These are phyloP conservation scores for Saccharomycopsis capsularis DNA, from an alignment of 805 yeast genomes.

Conservation along the genomic window DNA sequence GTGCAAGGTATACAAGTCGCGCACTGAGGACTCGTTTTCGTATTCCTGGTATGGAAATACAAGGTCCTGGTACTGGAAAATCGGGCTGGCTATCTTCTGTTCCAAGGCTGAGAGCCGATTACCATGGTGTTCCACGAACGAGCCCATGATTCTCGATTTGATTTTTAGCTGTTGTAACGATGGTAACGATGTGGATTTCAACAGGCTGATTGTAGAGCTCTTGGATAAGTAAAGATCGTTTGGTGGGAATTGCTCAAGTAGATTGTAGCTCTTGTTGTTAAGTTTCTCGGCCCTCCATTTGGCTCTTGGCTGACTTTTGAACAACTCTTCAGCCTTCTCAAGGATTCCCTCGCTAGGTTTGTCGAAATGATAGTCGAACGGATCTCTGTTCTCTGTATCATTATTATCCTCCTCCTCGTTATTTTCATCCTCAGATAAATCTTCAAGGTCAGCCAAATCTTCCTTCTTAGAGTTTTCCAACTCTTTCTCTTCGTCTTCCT, in stretches of 20 bases:
- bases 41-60: constrained; percentile 48
- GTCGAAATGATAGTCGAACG: constrained; percentile 73
- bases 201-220: neutral
- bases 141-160: neutral
- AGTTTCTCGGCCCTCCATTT: constrained; percentile 30
- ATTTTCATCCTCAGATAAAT: constrained; percentile 28
- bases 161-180: no score
- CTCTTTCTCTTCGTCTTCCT: constrained; percentile 24
- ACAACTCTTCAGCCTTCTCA: constrained; percentile 5
- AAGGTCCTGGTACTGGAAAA: constrained; percentile 69
- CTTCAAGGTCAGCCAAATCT: constrained; percentile 32
- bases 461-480: constrained; percentile 25
- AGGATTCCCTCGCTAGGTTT: constrained; percentile 27
- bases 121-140: neutral
- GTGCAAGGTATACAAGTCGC: constrained; percentile 63
- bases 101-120: neutral
- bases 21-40: constrained; percentile 46
- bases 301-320: constrained; percentile 21
- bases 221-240: constrained; percentile 9
- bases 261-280: constrained; percentile 27
- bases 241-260: constrained; percentile 33
- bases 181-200: no score
- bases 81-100: constrained; percentile 55
- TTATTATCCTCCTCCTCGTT: constrained; percentile 34
- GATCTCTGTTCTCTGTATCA: constrained; percentile 47